Evolutionary conservation across 352 stramenopile genomes (phyloP), one percentile per base, ranked within the genome.

Genomic region (Phytophthora macrochlamydospora): DNA sequence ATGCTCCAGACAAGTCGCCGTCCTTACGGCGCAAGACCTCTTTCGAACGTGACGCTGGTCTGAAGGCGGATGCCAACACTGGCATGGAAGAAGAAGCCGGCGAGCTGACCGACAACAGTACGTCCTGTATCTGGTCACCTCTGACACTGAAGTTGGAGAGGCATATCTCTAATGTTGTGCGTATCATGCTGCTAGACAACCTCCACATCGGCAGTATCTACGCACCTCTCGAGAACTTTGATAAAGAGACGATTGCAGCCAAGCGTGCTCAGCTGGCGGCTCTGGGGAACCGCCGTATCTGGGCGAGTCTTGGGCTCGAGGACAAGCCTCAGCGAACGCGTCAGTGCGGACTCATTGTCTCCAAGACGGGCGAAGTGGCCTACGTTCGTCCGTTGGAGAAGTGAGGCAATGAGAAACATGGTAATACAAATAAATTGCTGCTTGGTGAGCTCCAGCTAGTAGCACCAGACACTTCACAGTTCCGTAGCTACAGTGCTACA

Each of bases 301-400:
- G 87, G 87, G 83, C 87, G 44, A 95, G 84, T 52, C 75, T 95
- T 9, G 87, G 87, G n/a, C 65, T 95, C 4, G 81, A 94, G 62
- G 87, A 95, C 58, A 92, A 93, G 56, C 65, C 70, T 3, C 78
- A 85, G 48, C 75, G 81, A 4, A 78, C 77, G 13, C 80, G 83
- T 3, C 50, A 68, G 11, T 89, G 75, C 45, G 87, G 86, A 3
- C 67, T 93, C 35, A 81, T 95, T 38, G 76, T 93, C 11, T 90
- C 84, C 1, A 91, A 90, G 51, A 69, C 84, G 5, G 87, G 87
- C 9, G 87, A 95, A 55, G 76, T 95, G 29, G 73, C 75, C 38
- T 89, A 90, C 66, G 85, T 95, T 40, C 87, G 85, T 18, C 70
- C 79, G 1, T 49, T 80, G 46, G 82, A 91, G 42, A 91, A 91